Evolutionary conservation across 345 rosid genomes (phyloP), one percentile per base, ranked within the genome.

Genomic region (Garcia nutans): DNA sequence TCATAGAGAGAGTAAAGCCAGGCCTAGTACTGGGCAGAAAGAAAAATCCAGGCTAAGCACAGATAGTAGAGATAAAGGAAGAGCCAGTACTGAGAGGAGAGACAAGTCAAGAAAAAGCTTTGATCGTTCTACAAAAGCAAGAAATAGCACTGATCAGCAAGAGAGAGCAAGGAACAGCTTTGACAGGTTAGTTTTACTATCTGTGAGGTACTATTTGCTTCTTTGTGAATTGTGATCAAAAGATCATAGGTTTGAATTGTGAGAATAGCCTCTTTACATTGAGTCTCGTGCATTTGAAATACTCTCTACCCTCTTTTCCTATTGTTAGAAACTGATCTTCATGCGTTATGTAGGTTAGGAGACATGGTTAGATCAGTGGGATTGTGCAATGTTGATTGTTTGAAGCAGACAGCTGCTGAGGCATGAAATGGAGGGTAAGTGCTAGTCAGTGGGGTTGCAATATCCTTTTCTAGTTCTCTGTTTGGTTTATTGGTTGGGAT

Each of bases 291-390:
- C 0, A 37, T 6, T 37, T 37, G 41, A 37, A 37, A 37, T 37
- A 37, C 41, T 0, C 41, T 4, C 41, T 37, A 5, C 41, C 7
- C 6, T 4, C 41, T 37, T 37, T 37, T 37, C 6, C 41, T 63
- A 15, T 60, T 79, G 47, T 31, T 37, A 9, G 41, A 37, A 37
- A 37, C 0, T 37, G 6, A 37, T 5, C 41, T 33, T 3, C 41
- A 37, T 5, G 41, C 41, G 41, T 37, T 37, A 37, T 79, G 80
- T 83, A 92, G 97, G 76, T 81, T 93, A 62, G 92, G 96, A 64
- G 94, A 93, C 45, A 89, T 88, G 78, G 94, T 93, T 83, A 86
- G 94, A 76, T 87, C 92, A 3, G 98, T 90, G 74, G 91, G 95
- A 70, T 78, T 90, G 68, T 93, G 96, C 88, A 93, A 85, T 52